These are phyloP conservation scores for Letharia lupina DNA, from an alignment of 495 filamentous ascomycete species.

Conservation along the genomic window DNA sequence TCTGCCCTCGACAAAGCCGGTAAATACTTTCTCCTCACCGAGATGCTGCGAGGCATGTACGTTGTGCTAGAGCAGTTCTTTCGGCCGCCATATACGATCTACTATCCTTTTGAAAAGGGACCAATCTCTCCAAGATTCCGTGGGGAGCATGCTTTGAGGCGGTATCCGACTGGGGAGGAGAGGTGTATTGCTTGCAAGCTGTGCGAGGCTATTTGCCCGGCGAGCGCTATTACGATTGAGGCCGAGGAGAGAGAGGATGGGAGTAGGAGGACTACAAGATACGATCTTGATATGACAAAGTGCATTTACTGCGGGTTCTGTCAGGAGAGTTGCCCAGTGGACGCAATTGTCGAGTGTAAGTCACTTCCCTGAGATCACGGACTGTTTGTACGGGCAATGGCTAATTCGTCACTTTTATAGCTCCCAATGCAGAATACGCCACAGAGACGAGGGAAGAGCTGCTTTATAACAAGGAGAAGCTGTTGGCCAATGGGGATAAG, in stretches of 20 bases:
- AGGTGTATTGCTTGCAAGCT: conserved; percentile 99
- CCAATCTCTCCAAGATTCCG: conserved; percentile 97
- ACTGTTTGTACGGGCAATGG: neutral
- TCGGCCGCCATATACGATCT: conserved; percentile 94
- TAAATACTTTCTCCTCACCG: conserved; percentile 85
- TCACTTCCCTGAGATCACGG: conserved; percentile 2
- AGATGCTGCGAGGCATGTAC: conserved; percentile 97
- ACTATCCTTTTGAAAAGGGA: conserved; percentile 98
- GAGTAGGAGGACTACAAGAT: conserved; percentile 85
- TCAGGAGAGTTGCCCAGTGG: conserved; percentile 97
- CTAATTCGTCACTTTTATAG: conserved; percentile 27
- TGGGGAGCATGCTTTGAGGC: conserved; percentile 88
- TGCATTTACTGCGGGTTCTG: conserved; percentile 99
- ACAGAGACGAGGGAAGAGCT: conserved; percentile 96
- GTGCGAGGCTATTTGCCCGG: conserved; percentile 96
- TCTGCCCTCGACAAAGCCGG: conserved; percentile 71
- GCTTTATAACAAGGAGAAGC: conserved; percentile 97
- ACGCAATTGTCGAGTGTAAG: conserved; percentile 89
- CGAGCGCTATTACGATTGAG: conserved; percentile 95
- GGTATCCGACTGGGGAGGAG: conserved; percentile 96
- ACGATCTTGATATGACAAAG: conserved; percentile 99
- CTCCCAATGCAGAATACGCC: conserved; percentile 94
- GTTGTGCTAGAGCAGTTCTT: conserved; percentile 97
- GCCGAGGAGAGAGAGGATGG: conserved; percentile 96
- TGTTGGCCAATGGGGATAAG: conserved; percentile 85